Percentiles rank a stretch among this genome's conserved stretches.
Conservation (phyloP, 2,329 filamentous ascomycete species). For the Stemphylium vesicarium region DNA sequence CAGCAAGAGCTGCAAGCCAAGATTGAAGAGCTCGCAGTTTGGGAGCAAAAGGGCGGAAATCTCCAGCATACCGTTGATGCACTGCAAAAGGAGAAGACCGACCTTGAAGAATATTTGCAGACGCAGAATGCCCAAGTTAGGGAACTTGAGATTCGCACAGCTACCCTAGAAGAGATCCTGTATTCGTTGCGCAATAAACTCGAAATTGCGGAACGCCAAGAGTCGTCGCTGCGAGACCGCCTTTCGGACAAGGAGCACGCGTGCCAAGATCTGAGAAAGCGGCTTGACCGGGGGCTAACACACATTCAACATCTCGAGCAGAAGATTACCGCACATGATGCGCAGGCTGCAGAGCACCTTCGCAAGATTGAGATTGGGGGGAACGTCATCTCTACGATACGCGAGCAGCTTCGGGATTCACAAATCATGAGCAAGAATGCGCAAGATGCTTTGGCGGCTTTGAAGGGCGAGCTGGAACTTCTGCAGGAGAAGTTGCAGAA, state of each 20-base stretch:
- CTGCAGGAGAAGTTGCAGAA: constrained; percentile 22
- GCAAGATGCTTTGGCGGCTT: constrained; percentile 29
- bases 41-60: constrained; percentile 26
- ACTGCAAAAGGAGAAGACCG: constrained; percentile 33
- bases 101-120: constrained; percentile 28
- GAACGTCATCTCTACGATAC: constrained; percentile 31
- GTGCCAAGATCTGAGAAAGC: constrained; percentile 20
- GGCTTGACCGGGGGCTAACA: constrained; percentile 34
- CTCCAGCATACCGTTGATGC: constrained; percentile 28
- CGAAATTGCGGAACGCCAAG: constrained; percentile 27
- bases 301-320: constrained; percentile 26
- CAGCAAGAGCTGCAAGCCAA: constrained; percentile 34
- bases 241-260: constrained; percentile 30
- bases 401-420: constrained; percentile 31
- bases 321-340: constrained; percentile 30
- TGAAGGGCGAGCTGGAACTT: constrained; percentile 24
- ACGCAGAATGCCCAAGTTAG: constrained; percentile 23
- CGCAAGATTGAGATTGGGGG: constrained; percentile 32
- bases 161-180: constrained; percentile 31
- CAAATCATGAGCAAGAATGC: constrained; percentile 26
- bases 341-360: constrained; percentile 29
- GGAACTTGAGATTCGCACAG: constrained; percentile 30
- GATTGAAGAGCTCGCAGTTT: constrained; percentile 31
- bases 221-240: constrained; percentile 28
- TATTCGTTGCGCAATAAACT: constrained; percentile 25